Evolutionary conservation across 1,284 basidiomycete species (phyloP).

Genomic region (Phellopilus nigrolimitatus): DNA sequence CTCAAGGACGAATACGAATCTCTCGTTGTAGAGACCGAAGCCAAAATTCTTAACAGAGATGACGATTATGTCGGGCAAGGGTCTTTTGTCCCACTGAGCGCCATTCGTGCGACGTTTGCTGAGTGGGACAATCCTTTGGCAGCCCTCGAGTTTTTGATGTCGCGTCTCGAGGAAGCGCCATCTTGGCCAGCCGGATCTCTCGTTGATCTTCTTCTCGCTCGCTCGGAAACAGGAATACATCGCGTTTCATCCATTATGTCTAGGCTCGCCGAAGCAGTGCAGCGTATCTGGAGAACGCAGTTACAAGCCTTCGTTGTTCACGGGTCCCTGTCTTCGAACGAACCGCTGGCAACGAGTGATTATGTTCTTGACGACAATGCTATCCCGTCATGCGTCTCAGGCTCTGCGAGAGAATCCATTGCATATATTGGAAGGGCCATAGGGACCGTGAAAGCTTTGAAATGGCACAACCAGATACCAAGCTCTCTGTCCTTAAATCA

Average conservation of each 20-base stretch:
- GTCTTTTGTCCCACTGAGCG: slow-evolving; percentile 79
- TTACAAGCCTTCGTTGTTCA: slow-evolving; percentile 75
- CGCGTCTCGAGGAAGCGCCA: slow-evolving; percentile 50
- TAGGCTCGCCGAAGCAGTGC: slow-evolving; percentile 65
- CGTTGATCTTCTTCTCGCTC: slow-evolving; percentile 68
- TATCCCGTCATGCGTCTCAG: slow-evolving; percentile 70
- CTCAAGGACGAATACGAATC: slow-evolving; percentile 75
- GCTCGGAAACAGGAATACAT: slow-evolving; percentile 71
- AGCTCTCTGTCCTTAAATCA: slow-evolving; percentile 58
- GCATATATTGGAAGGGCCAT: slow-evolving; percentile 84
- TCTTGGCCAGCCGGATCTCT: slow-evolving; percentile 69
- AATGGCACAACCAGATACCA: slow-evolving; percentile 73
- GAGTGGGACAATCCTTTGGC: slow-evolving; percentile 81
- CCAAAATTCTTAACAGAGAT: slow-evolving; percentile 69
- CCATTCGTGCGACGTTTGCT: slow-evolving; percentile 74
- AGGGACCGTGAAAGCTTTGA: slow-evolving; percentile 76
- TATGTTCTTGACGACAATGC: slow-evolving; percentile 56
- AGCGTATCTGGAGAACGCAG: slow-evolving; percentile 75
- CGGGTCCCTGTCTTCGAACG: slow-evolving; percentile 56
- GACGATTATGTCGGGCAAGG: slow-evolving; percentile 64
- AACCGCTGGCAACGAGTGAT: slow-evolving; percentile 53
- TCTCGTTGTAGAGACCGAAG: slow-evolving; percentile 77
- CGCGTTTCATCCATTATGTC: slow-evolving; percentile 67
- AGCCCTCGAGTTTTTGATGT: slow-evolving; percentile 58
- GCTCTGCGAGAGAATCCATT: slow-evolving; percentile 73